Evolutionary conservation across 2,329 filamentous ascomycete species (phyloP), one percentile per base, ranked within the genome.

Genomic region (Xylariomycetidae sp.): DNA sequence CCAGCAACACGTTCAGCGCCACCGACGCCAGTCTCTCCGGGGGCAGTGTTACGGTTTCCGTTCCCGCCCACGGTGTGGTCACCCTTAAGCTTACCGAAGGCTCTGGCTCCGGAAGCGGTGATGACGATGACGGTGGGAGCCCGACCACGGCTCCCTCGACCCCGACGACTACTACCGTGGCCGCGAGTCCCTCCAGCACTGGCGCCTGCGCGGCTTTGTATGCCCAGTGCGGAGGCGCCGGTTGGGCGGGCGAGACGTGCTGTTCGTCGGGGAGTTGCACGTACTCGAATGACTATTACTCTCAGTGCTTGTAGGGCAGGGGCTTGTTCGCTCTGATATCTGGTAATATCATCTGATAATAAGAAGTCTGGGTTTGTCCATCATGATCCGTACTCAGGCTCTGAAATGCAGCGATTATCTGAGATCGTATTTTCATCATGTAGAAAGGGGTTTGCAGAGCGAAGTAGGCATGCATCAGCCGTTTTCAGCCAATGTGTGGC

Each of bases 11-110:
- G 12, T 43, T 44, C 14, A 38, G 27, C 9, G 19, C 18, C 14
- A 44, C 38, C 2, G 9, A 25, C 12, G 38, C 38, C 1, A 33
- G n/a, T 8, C 29, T 42, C 19, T 29, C 35, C 2, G 38, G 32
- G 2, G 38, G 32, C 18, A 29, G 19, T n/a, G 34, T 42, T 2
- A 38, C 38, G 4, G 41, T 46, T 4, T 39, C 43, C 3, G 19
- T 46, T 12, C 43, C 43, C 3, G 43, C 35, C 13, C 31, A 29
- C 15, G 36, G 40, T 12, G 43, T 46, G 1, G 43, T 46, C n/a
- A 46, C 43, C 4, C 19, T 46, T 9, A 46, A 44, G 34, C 22
- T 46, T 31, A 37, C 38, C 17, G 26, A 19, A 9, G 25, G 25
- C 5, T n/a, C n/a, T n/a, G 18, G 23, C 27, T 25, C 17, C 10